phyloP scores from a whole-genome alignment of 371 early-diverging fungal genomes.

The Mucor racemosus region DNA sequence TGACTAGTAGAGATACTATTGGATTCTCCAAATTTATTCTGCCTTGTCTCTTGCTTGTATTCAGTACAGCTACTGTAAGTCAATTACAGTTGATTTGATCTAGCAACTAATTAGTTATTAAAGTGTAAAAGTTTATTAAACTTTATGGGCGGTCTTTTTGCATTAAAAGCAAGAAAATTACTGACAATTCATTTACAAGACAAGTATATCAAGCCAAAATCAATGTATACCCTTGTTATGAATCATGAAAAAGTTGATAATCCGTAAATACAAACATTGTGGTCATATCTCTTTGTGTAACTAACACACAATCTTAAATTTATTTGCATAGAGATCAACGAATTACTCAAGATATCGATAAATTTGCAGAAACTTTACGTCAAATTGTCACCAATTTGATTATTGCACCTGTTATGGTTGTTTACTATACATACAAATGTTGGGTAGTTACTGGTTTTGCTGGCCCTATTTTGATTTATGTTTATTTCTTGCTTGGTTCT shows the following conservation, averaged over 20 bases:
- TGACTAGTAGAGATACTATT: constrained; percentile 62
- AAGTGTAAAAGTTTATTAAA: constrained; percentile 64
- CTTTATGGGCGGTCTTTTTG: constrained; percentile 61
- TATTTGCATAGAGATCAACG: constrained; percentile 75
- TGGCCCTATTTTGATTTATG: constrained; percentile 73
- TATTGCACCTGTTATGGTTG: constrained; percentile 77
- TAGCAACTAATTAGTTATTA: no score
- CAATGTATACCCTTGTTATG: constrained; percentile 64
- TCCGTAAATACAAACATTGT: constrained; percentile 53
- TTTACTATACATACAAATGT: constrained; percentile 79
- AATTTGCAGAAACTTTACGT: constrained; percentile 67
- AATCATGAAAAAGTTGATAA: constrained; percentile 68
- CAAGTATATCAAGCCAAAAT: constrained; percentile 64
- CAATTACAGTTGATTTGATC: background rate
- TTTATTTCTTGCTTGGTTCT: constrained; percentile 75
- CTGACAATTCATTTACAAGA: constrained; percentile 66
- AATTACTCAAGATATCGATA: constrained; percentile 89
- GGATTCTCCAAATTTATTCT: constrained; percentile 62
- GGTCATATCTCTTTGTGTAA: constrained; percentile 12
- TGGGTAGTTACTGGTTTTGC: constrained; percentile 71
- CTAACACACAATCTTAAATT: constrained; percentile 7
- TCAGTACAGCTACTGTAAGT: constrained; percentile 62
- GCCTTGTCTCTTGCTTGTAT: constrained; percentile 58
- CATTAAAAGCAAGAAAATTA: constrained; percentile 58
- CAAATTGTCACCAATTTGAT: constrained; percentile 70